A percentile compares a stretch with the other conserved stretches of the same genome.
These are phyloP conservation scores for Vaucheria bursata DNA, from an alignment of 352 stramenopile species.

Conservation along the genomic window DNA sequence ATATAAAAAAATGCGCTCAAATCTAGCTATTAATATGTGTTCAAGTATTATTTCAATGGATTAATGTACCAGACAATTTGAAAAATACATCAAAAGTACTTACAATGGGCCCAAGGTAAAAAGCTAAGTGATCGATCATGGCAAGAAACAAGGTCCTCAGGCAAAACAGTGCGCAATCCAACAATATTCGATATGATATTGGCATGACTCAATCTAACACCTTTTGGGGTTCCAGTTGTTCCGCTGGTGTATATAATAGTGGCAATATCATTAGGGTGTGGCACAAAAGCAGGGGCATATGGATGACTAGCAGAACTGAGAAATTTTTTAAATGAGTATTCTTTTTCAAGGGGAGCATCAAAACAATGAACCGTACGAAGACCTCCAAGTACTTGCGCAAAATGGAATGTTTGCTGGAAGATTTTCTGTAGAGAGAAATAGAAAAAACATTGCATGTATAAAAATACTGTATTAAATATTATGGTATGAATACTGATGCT, in stretches of 20 bases:
- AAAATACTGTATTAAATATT: background rate
- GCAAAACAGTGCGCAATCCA: constrained; percentile 52
- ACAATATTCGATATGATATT: constrained; percentile 65
- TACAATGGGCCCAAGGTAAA: constrained; percentile 70
- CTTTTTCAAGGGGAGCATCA: constrained; percentile 11
- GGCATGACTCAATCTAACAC: constrained; percentile 66
- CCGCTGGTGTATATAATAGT: constrained; percentile 55
- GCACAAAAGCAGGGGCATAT: constrained; percentile 2
- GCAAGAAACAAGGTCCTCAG: constrained; percentile 31
- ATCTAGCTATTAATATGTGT: no score
- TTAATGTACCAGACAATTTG: no score
- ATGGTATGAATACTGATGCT: background rate
- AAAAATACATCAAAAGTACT: no score
- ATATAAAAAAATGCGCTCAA: no score
- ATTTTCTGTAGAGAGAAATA: constrained; percentile 62
- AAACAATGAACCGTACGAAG: constrained; percentile 49
- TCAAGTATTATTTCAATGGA: no score
- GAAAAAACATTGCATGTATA: constrained; percentile 9
- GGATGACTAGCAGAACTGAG: background rate
- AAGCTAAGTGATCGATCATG: constrained; percentile 58
- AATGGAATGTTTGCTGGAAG: constrained; percentile 53
- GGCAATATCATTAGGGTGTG: constrained; percentile 34
- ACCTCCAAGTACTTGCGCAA: constrained; percentile 39
- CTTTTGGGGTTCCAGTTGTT: constrained; percentile 52
- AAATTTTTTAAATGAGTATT: background rate